phyloP scores from a whole-genome alignment of 208 protist genomes.

The Vickermania spadyakhi region DNA sequence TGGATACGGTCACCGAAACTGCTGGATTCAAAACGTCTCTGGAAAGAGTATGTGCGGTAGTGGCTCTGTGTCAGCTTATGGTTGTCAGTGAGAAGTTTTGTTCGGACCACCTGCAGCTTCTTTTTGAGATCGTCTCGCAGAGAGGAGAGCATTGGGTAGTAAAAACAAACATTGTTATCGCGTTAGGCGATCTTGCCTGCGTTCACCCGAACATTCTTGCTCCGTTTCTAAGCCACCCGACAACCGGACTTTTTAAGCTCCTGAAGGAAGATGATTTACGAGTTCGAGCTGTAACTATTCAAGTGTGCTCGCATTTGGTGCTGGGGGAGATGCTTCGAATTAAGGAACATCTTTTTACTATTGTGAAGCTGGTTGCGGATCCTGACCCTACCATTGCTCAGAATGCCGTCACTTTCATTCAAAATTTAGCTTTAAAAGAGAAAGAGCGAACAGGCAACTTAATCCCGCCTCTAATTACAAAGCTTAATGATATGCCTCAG shows the following conservation, averaged over 20 bases:
- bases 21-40: constrained; percentile 44
- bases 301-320: constrained; percentile 87
- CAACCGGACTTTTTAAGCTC: constrained; percentile 77
- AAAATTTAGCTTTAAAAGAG: constrained; percentile 82
- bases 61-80: constrained; percentile 81
- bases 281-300: constrained; percentile 83
- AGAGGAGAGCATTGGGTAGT: constrained; percentile 76
- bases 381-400: constrained; percentile 71
- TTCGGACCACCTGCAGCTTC: constrained; percentile 50
- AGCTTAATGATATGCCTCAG: constrained; percentile 69
- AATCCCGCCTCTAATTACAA: constrained; percentile 72
- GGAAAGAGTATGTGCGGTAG: constrained; percentile 74
- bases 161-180: constrained; percentile 83
- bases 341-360: constrained; percentile 74
- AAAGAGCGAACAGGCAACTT: constrained; percentile 85
- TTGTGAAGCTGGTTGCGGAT: constrained; percentile 84
- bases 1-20: constrained; percentile 30
- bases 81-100: constrained; percentile 74
- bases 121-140: constrained; percentile 70
- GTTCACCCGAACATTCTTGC: constrained; percentile 82
- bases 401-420: constrained; percentile 83
- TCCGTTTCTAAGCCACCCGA: constrained; percentile 62
- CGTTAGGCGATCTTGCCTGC: constrained; percentile 81
- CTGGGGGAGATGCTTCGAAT: constrained; percentile 88
- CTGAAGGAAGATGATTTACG: constrained; percentile 78